Evolutionary conservation across 768 basidiomycete genomes (phyloP).

Genomic region (Amanita rimosa): DNA sequence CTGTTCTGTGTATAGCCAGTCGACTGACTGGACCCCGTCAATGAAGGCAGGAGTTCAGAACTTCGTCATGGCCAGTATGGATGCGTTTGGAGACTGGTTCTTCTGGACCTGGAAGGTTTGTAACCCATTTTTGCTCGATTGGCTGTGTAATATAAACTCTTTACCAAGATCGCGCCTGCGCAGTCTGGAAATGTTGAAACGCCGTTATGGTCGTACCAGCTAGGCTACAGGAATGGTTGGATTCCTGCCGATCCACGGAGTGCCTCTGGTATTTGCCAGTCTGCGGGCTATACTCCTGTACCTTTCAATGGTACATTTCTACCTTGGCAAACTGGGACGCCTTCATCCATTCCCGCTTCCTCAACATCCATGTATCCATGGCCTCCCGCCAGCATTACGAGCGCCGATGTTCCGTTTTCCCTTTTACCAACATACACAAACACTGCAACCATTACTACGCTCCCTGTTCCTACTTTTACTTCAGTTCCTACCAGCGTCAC

Average conservation of each 20-base stretch:
- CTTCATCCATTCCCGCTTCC: constrained; percentile 33
- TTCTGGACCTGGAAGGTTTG: constrained; percentile 37
- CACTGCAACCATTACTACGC: constrained; percentile 43
- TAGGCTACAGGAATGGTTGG: constrained; percentile 58
- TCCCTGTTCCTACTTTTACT: constrained; percentile 22
- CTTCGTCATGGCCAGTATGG: constrained; percentile 44
- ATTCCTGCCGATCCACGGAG: constrained; percentile 62
- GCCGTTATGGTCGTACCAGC: constrained; percentile 31
- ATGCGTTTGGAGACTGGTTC: constrained; percentile 30
- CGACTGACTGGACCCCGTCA: constrained; percentile 36
- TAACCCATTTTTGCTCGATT: not conserved
- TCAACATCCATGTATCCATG: constrained; percentile 28
- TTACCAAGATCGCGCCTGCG: constrained; percentile 30
- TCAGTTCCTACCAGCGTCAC: constrained; percentile 23
- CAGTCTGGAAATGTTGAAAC: constrained; percentile 24
- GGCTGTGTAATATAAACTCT: not conserved
- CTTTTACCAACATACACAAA: constrained; percentile 46
- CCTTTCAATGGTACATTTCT: constrained; percentile 29
- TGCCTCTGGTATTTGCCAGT: constrained; percentile 47
- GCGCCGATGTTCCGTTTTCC: constrained; percentile 25
- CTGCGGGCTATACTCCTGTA: constrained; percentile 27
- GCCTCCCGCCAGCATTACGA: constrained; percentile 44
- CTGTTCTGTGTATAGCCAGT: constrained; percentile 34
- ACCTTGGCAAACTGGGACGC: constrained; percentile 49
- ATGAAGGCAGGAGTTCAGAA: constrained; percentile 30